Conservation (phyloP, 1,284 basidiomycete genomes). For the Phaffia rhodozyma region DNA sequence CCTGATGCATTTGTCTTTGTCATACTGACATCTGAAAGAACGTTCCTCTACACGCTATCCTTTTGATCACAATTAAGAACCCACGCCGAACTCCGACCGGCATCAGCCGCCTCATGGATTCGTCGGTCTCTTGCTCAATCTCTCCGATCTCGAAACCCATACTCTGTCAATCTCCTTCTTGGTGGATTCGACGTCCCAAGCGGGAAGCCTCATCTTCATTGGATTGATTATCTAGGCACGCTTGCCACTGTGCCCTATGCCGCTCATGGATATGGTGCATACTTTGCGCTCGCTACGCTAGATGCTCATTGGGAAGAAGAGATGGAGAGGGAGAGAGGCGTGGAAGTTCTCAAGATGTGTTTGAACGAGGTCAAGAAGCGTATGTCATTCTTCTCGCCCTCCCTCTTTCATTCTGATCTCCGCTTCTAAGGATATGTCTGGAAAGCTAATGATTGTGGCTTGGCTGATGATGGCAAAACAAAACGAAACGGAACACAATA, state of each 20-base stretch:
- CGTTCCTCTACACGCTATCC: neutral
- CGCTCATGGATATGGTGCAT: constrained; percentile 89
- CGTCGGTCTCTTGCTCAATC: constrained; percentile 80
- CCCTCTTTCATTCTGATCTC: neutral
- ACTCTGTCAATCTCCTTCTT: constrained; percentile 83
- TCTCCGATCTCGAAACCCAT: constrained; percentile 74
- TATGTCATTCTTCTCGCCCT: constrained; percentile 23
- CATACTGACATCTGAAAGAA: neutral
- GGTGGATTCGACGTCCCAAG: constrained; percentile 74
- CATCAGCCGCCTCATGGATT: constrained; percentile 88
- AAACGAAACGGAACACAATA: constrained; percentile 17
- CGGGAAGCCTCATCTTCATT: constrained; percentile 62
- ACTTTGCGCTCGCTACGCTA: constrained; percentile 82
- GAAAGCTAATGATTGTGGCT: neutral
- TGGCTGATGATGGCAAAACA: neutral
- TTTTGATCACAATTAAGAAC: constrained; percentile 33
- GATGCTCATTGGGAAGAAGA: constrained; percentile 54
- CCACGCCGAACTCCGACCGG: constrained; percentile 74
- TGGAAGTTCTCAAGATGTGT: constrained; percentile 71
- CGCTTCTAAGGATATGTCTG: neutral
- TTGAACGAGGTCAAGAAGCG: constrained; percentile 80
- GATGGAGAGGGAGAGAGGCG: constrained; percentile 54
- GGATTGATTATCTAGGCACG: constrained; percentile 93
- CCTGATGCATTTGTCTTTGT: neutral
- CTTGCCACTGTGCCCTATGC: constrained; percentile 80